Evolutionary conservation across 305 asterid genomes (phyloP).

Genomic region (Plantago rigida): DNA sequence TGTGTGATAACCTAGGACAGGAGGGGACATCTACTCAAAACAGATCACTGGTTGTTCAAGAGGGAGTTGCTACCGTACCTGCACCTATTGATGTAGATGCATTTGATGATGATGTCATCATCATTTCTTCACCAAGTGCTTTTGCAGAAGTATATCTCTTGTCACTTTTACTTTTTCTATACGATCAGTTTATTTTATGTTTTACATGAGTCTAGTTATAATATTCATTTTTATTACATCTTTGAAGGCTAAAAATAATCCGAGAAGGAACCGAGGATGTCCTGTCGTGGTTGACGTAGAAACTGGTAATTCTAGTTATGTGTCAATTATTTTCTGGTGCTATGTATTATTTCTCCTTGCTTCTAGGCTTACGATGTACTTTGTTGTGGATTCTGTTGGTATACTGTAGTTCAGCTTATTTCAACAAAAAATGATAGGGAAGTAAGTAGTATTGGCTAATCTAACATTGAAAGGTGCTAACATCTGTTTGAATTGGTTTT

Average conservation of each 20-base stretch:
- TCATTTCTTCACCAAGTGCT: conserved; percentile 74
- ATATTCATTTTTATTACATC: conserved; percentile 3
- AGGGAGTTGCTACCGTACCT: conserved; percentile 29
- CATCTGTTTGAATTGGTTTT: too few relatives aligned
- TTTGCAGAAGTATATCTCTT: conserved; percentile 53
- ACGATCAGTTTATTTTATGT: background rate
- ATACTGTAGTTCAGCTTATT: too few relatives aligned
- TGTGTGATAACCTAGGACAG: conserved; percentile 38
- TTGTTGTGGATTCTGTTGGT: too few relatives aligned
- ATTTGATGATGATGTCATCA: conserved; percentile 75
- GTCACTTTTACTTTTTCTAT: conserved; percentile 5
- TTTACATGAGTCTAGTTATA: conserved; percentile 2
- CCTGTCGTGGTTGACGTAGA: conserved; percentile 67
- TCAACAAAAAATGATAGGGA: too few relatives aligned
- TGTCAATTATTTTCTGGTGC: background rate
- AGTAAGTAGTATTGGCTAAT: too few relatives aligned
- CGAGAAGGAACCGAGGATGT: conserved; percentile 47
- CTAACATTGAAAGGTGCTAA: too few relatives aligned
- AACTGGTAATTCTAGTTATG: conserved; percentile 39
- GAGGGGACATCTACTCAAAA: conserved; percentile 44
- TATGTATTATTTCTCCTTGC: background rate
- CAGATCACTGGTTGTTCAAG: conserved; percentile 30
- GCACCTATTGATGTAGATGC: conserved; percentile 70
- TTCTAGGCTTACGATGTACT: background rate
- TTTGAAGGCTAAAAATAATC: conserved; percentile 59